Percentiles rank a stretch among this genome's conserved stretches.
phyloP scores from a whole-genome alignment of 768 basidiomycete species.

The Scleroderma bovista region DNA sequence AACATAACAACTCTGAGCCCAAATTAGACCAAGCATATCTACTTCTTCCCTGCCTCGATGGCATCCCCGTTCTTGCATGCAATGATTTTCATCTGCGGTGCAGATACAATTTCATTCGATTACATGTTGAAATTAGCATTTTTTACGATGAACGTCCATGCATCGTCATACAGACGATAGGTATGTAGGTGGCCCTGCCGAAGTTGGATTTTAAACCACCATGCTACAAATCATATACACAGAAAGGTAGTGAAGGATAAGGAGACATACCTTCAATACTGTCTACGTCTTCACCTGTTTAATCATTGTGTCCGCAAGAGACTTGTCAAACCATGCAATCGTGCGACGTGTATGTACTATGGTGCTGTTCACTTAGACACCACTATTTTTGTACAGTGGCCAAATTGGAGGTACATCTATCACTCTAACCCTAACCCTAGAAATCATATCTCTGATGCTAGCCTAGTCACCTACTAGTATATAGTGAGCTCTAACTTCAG shows the following conservation, averaged over 20 bases:
- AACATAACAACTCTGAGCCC: too few relatives aligned
- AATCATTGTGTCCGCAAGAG: slow-evolving; percentile 85
- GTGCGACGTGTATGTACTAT: too few relatives aligned
- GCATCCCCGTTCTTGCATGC: slow-evolving; percentile 96
- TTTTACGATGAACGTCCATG: slow-evolving; percentile 98
- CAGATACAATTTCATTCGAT: slow-evolving; percentile 67
- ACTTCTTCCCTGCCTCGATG: slow-evolving; percentile 79
- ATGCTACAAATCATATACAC: slow-evolving; percentile 3
- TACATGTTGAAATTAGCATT: slow-evolving; percentile 96
- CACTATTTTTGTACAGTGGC: too few relatives aligned
- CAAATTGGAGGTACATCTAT: too few relatives aligned
- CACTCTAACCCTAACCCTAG: too few relatives aligned
- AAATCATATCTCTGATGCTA: too few relatives aligned
- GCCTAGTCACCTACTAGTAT: too few relatives aligned
- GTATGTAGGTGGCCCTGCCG: slow-evolving; percentile 82
- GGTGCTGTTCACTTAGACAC: too few relatives aligned
- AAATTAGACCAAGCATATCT: too few relatives aligned
- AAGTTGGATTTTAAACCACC: slow-evolving; percentile 7
- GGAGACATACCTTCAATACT: slow-evolving; percentile 68
- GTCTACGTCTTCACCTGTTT: slow-evolving; percentile 95
- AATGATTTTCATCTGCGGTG: slow-evolving; percentile 90
- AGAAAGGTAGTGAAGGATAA: slow-evolving; percentile 14
- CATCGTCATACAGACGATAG: slow-evolving; percentile 90
- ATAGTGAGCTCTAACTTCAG: too few relatives aligned
- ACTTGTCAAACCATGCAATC: slow-evolving; percentile 90